A percentile compares a stretch with the other conserved stretches of the same genome.
phyloP scores from a whole-genome alignment of 2,329 filamentous ascomycete species.

The Clarireedia homoeocarpa region DNA sequence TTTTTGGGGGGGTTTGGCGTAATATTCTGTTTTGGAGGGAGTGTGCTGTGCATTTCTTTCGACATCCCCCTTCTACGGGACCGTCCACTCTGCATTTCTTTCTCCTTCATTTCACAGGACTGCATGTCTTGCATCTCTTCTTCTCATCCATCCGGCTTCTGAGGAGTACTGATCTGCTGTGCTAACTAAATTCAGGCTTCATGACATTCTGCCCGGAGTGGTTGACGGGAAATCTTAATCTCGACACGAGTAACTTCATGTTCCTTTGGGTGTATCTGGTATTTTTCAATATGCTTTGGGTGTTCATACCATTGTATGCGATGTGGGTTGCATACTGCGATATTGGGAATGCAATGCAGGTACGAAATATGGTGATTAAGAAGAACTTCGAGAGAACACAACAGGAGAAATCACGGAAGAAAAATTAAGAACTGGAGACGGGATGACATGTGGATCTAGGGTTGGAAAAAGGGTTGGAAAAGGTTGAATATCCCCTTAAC shows the following conservation, averaged over 20 bases:
- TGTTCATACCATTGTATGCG: conserved; percentile 53
- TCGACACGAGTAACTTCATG: conserved; percentile 61
- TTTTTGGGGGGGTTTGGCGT: background rate
- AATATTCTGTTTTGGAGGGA: too few relatives aligned
- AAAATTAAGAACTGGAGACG: background rate
- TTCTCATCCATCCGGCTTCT: background rate
- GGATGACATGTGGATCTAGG: background rate
- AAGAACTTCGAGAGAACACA: conserved; percentile 17
- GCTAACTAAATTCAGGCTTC: conserved; percentile 40
- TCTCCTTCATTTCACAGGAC: background rate
- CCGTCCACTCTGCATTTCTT: background rate
- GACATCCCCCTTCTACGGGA: background rate
- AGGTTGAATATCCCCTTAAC: background rate
- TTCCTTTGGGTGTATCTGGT: conserved; percentile 53
- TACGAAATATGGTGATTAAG: conserved; percentile 26
- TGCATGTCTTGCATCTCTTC: too few relatives aligned
- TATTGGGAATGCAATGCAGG: conserved; percentile 46
- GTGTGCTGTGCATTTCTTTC: too few relatives aligned
- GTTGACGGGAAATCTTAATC: conserved; percentile 53
- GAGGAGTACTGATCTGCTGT: background rate
- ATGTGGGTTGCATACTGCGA: conserved; percentile 47
- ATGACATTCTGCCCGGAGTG: conserved; percentile 68
- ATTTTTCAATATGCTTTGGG: conserved; percentile 64
- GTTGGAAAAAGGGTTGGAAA: background rate
- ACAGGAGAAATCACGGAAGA: conserved; percentile 17